Percentiles rank a stretch among this genome's conserved stretches.
phyloP scores from a whole-genome alignment of 2,329 filamentous ascomycete genomes.

The Xylaria sp. region DNA sequence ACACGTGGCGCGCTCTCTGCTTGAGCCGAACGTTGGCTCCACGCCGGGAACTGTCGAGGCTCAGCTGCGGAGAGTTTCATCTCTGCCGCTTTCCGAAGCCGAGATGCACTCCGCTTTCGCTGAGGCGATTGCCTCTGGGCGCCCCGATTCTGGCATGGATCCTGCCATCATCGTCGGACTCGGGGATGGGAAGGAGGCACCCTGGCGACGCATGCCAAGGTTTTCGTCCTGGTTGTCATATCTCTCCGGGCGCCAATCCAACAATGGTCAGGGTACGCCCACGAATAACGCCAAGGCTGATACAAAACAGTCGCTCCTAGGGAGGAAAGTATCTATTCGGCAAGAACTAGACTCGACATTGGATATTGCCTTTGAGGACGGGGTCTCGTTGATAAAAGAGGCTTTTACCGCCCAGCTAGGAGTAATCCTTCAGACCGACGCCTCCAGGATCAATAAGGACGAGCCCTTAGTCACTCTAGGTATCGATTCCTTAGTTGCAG shows the following conservation, averaged over 20 bases:
- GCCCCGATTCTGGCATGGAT: background rate
- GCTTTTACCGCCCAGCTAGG: background rate
- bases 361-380: background rate
- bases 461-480: background rate
- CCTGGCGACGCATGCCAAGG: background rate
- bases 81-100: background rate
- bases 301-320: too few relatives aligned
- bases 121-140: constrained; percentile 11
- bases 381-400: background rate
- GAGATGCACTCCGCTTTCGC: constrained; percentile 17
- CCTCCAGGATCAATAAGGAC: background rate
- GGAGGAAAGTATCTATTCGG: background rate
- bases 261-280: background rate
- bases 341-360: background rate
- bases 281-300: too few relatives aligned
- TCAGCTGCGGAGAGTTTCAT: too few relatives aligned
- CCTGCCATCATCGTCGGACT: background rate
- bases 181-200: background rate
- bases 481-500: constrained; percentile 14
- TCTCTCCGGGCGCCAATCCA: too few relatives aligned
- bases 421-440: background rate
- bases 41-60: too few relatives aligned
- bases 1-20: background rate
- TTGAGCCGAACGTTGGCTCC: too few relatives aligned
- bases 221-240: background rate